These are phyloP conservation scores for Fusarium sp. DNA, from an alignment of 2,329 filamentous ascomycete species.

Conservation along the genomic window DNA sequence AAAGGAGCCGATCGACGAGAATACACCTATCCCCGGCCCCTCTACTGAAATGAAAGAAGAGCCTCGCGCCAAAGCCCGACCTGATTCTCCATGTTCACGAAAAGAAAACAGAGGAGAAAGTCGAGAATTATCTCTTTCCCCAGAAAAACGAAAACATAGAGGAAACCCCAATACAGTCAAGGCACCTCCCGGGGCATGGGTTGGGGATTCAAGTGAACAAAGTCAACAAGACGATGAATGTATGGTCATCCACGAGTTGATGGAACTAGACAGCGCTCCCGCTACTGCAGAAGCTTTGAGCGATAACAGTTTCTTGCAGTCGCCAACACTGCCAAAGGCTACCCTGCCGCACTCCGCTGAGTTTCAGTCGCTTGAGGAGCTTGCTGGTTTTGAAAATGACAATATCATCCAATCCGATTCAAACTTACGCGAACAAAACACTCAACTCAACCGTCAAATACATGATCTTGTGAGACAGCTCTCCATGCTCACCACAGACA, in stretches of 20 bases:
- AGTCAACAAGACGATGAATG: slow-evolving; percentile 1
- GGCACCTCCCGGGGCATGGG: slow-evolving; percentile 9
- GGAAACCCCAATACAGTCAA: slow-evolving; percentile 6
- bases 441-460: slow-evolving; percentile 35
- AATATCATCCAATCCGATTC: slow-evolving; percentile 19
- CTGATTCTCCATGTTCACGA: neutral
- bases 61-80: neutral
- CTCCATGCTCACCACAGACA: slow-evolving; percentile 39
- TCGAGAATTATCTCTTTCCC: slow-evolving; percentile 22
- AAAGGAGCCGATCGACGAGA: slow-evolving; percentile 27
- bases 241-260: slow-evolving; percentile 7
- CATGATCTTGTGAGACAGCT: slow-evolving; percentile 39
- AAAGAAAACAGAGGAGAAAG: slow-evolving; percentile 17
- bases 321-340: slow-evolving; percentile 3
- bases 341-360: slow-evolving; percentile 25
- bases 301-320: slow-evolving; percentile 27
- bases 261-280: slow-evolving; percentile 25
- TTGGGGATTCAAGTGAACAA: slow-evolving; percentile 3
- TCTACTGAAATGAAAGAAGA: neutral
- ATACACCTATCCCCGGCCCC: neutral
- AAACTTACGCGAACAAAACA: slow-evolving; percentile 30
- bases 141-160: slow-evolving; percentile 32
- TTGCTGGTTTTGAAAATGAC: slow-evolving; percentile 31
- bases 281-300: neutral
- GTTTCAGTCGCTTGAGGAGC: slow-evolving; percentile 34